Evolutionary conservation across 257 asterid genomes (phyloP), one percentile per base, ranked within the genome.

Genomic region (Salvia splendens): DNA sequence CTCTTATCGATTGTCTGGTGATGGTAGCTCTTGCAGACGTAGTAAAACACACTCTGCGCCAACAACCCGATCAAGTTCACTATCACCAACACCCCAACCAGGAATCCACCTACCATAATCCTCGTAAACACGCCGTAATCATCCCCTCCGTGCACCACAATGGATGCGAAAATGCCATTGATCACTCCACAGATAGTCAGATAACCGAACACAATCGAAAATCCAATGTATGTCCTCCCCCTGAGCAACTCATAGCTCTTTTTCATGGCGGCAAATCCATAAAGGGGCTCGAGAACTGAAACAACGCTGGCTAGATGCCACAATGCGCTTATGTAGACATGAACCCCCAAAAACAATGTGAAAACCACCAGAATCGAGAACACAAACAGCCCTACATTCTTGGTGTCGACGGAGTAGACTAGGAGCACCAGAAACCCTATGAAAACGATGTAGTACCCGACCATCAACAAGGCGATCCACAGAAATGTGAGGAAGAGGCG

Each of bases 251-350:
- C 78, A 51, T 73, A 77, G 70, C 82, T 73, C 78, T 77, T 77
- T 56, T 68, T 77, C 82, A 77, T 77, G 28, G 82, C 76, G 10
- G 73, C 66, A 35, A 77, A 12, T 9, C 82, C 82, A 41, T 73
- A 69, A 45, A 77, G 66, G 8, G 82, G 82, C 58, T 77, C 82
- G 0, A 93, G 87, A 45, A 93, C 99, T 17, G 99, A 88, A 33
- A 93, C 86, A 14, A 90, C 94, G 67, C 99, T 90, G 32, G 96
- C 96, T 64, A 93, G 83, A 75, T 90, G 99, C 99, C 99, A 93
- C 67, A 86, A 68, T 6, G 97, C 97, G 77, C 88, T 88, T 42
- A 88, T 83, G 51, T 90, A 93, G 52, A 86, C 99, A 74, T 93
- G 99, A 5, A 90, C 95, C 17, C 78, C 94, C 52, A 88, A 62